These are phyloP conservation scores for Bisporella sp. DNA, from an alignment of 2,329 filamentous ascomycete genomes.

Conservation along the genomic window DNA sequence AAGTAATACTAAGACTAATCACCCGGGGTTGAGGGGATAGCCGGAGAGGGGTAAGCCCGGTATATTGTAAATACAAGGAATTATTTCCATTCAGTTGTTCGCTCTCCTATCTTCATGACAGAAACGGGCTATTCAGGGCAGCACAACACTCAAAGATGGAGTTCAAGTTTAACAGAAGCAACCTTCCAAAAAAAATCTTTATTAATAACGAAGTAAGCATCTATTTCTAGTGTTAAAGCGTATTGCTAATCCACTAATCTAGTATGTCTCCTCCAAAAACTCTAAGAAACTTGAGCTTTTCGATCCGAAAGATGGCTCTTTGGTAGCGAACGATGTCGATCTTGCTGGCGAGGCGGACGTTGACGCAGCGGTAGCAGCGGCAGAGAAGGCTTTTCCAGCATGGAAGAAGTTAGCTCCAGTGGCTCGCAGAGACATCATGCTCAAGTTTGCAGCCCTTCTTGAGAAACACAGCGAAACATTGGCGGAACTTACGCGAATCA, in stretches of 20 bases:
- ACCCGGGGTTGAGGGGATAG: too few species aligned
- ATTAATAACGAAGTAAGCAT: constrained; percentile 41
- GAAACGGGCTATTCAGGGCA: too few species aligned
- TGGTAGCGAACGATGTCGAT: constrained; percentile 41
- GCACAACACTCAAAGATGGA: constrained; percentile 8
- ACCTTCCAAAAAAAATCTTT: constrained; percentile 36
- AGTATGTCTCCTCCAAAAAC: constrained; percentile 31
- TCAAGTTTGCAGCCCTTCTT: constrained; percentile 38
- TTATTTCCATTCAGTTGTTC: too few species aligned
- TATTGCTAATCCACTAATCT: not conserved
- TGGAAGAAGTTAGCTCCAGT: constrained; percentile 35
- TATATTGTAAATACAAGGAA: too few species aligned
- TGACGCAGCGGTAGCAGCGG: constrained; percentile 36
- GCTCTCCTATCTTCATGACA: too few species aligned
- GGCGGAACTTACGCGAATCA: constrained; percentile 36
- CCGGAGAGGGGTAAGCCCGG: too few species aligned
- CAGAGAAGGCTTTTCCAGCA: constrained; percentile 36
- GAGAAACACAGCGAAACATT: constrained; percentile 30
- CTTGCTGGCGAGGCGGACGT: constrained; percentile 35
- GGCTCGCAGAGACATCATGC: constrained; percentile 33
- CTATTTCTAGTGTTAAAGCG: not conserved
- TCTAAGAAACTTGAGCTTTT: constrained; percentile 39
- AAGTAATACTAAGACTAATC: too few species aligned
- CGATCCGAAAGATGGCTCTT: constrained; percentile 41
- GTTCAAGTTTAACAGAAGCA: constrained; percentile 28